phyloP scores from a whole-genome alignment of 306 rosid species.

The Pyrus communis region DNA sequence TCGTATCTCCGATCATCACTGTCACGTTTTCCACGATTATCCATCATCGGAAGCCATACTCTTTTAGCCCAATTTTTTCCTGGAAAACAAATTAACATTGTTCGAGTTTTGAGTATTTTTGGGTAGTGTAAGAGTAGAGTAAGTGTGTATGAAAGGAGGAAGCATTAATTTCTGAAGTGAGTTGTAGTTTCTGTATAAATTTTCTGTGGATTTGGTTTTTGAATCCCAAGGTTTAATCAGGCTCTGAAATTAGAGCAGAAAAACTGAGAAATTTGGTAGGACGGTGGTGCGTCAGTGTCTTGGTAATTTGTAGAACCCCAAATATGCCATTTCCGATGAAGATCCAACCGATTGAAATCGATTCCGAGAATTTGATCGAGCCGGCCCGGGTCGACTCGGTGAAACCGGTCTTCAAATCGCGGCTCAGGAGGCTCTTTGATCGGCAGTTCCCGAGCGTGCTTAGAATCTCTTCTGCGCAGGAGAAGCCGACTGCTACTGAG shows the following conservation, averaged over 20 bases:
- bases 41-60: slow-evolving; percentile 17
- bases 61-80: not conserved
- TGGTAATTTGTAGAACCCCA: not conserved
- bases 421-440: slow-evolving; percentile 77
- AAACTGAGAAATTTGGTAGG: slow-evolving; percentile 8
- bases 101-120: not conserved
- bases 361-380: slow-evolving; percentile 43
- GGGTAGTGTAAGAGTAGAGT: not conserved
- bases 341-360: slow-evolving; percentile 81
- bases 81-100: not conserved
- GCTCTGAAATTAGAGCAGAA: slow-evolving; percentile 30
- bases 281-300: not conserved
- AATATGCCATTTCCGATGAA: slow-evolving; percentile 80
- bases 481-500: slow-evolving; percentile 36
- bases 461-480: slow-evolving; percentile 35
- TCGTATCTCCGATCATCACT: slow-evolving; percentile 67
- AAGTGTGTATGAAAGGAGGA: not conserved
- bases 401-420: slow-evolving; percentile 75
- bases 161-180: not conserved
- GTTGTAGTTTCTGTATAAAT: not conserved
- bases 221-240: not conserved
- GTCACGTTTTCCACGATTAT: slow-evolving; percentile 68
- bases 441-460: slow-evolving; percentile 71
- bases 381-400: slow-evolving; percentile 44
- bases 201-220: slow-evolving; percentile 3